Conservation (phyloP, 1,284 basidiomycete species). For the Ceratobasidium sp. region DNA sequence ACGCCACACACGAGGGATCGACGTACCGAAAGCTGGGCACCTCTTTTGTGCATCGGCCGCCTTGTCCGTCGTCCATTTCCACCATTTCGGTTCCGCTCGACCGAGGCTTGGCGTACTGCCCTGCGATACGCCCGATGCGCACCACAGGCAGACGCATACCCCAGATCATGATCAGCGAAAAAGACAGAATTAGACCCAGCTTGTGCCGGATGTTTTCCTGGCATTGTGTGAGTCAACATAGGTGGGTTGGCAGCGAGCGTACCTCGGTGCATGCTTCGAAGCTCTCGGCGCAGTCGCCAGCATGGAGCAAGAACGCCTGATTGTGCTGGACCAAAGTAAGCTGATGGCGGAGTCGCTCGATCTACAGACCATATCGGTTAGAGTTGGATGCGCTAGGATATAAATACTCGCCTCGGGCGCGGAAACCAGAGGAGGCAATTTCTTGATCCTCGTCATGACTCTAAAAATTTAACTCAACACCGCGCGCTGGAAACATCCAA, state of each 20-base stretch:
- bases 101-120: slow-evolving; percentile 96
- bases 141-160: slow-evolving; percentile 92
- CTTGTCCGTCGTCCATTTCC: slow-evolving; percentile 62
- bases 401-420: slow-evolving; percentile 75
- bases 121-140: slow-evolving; percentile 89
- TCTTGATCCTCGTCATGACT: slow-evolving; percentile 75
- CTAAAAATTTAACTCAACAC: slow-evolving; percentile 49
- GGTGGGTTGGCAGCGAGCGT: slow-evolving; percentile 45
- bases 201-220: slow-evolving; percentile 93
- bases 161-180: slow-evolving; percentile 95
- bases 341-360: slow-evolving; percentile 84
- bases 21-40: slow-evolving; percentile 80
- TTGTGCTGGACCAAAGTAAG: slow-evolving; percentile 81
- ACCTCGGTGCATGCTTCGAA: slow-evolving; percentile 91
- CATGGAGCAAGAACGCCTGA: slow-evolving; percentile 93
- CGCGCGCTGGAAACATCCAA: not conserved
- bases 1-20: not conserved
- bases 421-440: slow-evolving; percentile 86
- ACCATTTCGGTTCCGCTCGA: slow-evolving; percentile 86
- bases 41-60: slow-evolving; percentile 48
- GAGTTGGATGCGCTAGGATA: not conserved
- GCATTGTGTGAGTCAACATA: slow-evolving; percentile 1
- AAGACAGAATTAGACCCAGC: slow-evolving; percentile 91
- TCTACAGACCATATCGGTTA: slow-evolving; percentile 57
- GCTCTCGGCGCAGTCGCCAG: slow-evolving; percentile 96